phyloP scores from a whole-genome alignment of 768 basidiomycete species.

The Gloeopeniophorella convolvens region DNA sequence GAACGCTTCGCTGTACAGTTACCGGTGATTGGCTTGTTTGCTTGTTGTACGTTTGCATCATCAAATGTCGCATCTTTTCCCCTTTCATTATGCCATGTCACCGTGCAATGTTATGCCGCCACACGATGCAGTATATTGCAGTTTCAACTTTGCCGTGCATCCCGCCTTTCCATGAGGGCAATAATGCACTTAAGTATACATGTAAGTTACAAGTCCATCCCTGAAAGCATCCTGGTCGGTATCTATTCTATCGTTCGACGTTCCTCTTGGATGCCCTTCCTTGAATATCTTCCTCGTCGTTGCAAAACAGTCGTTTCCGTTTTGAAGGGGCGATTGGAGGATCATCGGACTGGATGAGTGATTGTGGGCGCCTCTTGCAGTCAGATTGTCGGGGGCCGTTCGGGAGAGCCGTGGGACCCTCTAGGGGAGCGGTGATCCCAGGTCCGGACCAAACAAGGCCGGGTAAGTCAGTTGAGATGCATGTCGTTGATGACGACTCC shows the following conservation, averaged over 20 bases:
- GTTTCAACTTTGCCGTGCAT: neutral
- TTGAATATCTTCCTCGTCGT: conserved; percentile 5
- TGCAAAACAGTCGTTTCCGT: conserved; percentile 11
- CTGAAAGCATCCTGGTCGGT: too few species aligned
- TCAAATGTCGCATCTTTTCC: conserved; percentile 40
- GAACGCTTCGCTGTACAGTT: conserved; percentile 40
- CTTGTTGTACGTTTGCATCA: conserved; percentile 33
- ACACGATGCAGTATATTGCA: conserved; percentile 12
- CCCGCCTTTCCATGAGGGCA: neutral
- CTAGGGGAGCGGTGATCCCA: too few species aligned
- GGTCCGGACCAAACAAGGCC: too few species aligned
- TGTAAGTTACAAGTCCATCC: neutral
- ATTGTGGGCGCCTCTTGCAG: neutral
- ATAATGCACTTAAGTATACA: conserved; percentile 3
- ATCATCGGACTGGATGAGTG: neutral
- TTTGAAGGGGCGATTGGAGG: neutral
- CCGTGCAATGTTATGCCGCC: conserved; percentile 31
- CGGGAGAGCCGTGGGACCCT: too few species aligned
- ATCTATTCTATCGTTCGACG: conserved; percentile 3
- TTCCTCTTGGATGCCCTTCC: conserved; percentile 1
- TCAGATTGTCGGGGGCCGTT: too few species aligned
- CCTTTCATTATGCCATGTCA: conserved; percentile 32
- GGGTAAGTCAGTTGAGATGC: too few species aligned
- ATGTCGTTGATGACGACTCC: too few species aligned
- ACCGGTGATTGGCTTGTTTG: conserved; percentile 55